Conservation (phyloP, 2,329 filamentous ascomycete genomes). For the Alternaria infectoria region DNA sequence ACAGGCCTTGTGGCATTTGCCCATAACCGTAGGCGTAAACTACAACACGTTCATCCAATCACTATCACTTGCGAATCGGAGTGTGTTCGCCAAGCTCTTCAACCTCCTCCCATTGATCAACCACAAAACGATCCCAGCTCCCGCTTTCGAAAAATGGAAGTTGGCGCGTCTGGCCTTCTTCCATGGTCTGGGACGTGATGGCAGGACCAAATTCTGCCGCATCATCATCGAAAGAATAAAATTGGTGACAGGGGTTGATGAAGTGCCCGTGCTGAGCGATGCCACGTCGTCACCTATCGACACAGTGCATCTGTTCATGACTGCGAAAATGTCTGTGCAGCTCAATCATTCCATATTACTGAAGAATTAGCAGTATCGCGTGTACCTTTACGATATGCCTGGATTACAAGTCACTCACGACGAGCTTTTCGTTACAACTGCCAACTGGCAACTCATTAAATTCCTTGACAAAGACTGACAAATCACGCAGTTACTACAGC, state of each 20-base stretch:
- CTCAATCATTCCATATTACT: neutral
- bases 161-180: neutral
- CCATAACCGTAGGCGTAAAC: neutral
- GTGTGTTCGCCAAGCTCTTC: neutral
- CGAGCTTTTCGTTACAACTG: neutral
- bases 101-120: neutral
- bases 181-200: neutral
- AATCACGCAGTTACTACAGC: conserved; percentile 50
- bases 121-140: neutral
- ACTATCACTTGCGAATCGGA: neutral
- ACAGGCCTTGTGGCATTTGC: neutral
- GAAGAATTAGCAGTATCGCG: neutral
- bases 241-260: neutral
- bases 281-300: neutral
- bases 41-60: neutral
- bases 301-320: neutral
- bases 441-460: neutral
- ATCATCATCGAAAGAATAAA: neutral
- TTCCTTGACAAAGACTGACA: conserved; percentile 21
- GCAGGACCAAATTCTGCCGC: neutral
- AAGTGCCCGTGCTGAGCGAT: neutral
- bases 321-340: neutral
- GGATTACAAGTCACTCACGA: neutral
- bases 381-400: neutral
- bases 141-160: neutral